A percentile compares a stretch with the other conserved stretches of the same genome.
phyloP scores from a whole-genome alignment of 768 basidiomycete genomes.

The Russula sp. region DNA sequence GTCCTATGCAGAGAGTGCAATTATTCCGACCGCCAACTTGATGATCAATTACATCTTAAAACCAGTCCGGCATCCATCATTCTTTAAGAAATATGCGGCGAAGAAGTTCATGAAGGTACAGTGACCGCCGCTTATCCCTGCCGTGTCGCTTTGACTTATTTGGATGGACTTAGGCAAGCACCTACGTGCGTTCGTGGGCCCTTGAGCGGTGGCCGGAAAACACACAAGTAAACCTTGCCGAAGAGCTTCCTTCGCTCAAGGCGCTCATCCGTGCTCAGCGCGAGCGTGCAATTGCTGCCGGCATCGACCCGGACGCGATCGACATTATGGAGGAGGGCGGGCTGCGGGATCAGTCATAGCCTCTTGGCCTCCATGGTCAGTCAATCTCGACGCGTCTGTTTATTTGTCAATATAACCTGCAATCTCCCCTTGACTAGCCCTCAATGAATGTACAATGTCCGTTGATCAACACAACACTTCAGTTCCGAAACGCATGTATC shows the following conservation, averaged over 20 bases:
- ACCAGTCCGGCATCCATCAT: conserved; percentile 62
- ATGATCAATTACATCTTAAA: conserved; percentile 86
- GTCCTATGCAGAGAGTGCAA: conserved; percentile 69
- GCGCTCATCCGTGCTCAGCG: conserved; percentile 40
- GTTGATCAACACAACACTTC: not conserved
- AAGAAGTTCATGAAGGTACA: conserved; percentile 77
- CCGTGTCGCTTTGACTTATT: not conserved
- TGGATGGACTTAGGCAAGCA: conserved; percentile 51
- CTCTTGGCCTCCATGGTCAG: conserved; percentile 7
- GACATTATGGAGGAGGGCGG: conserved; percentile 17
- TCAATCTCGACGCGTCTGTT: conserved; percentile 15
- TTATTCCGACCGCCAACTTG: conserved; percentile 74
- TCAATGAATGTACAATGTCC: conserved; percentile 16
- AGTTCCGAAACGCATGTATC: conserved; percentile 11
- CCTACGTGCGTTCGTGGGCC: conserved; percentile 83
- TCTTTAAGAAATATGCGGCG: conserved; percentile 84
- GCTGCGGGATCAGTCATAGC: conserved; percentile 17
- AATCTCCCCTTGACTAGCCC: conserved; percentile 7
- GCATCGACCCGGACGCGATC: conserved; percentile 22
- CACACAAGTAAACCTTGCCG: conserved; percentile 47
- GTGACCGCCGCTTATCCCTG: conserved; percentile 18
- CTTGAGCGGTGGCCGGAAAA: conserved; percentile 64
- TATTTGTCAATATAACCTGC: conserved; percentile 18
- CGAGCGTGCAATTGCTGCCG: conserved; percentile 21
- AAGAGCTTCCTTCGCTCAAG: conserved; percentile 55